Percentiles rank a stretch among this genome's conserved stretches.
phyloP scores from a whole-genome alignment of 805 yeast species.

The Candida rishiriensis region DNA sequence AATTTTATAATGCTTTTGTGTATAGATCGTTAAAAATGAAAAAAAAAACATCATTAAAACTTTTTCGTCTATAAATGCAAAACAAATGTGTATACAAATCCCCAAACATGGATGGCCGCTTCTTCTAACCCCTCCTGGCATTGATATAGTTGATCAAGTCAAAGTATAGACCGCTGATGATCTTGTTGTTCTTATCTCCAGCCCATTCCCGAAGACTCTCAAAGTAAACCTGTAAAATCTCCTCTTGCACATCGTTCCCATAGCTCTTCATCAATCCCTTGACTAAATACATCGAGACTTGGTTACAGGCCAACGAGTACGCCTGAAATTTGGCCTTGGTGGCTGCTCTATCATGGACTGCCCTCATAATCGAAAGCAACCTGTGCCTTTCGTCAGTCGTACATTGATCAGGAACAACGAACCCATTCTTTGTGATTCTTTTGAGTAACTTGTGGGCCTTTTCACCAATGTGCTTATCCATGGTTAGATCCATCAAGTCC shows the following conservation, averaged over 20 bases:
- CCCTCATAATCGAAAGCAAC: conserved; percentile 9
- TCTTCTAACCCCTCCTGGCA: conserved; percentile 36
- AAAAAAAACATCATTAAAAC: not conserved
- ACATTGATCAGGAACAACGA: conserved; percentile 20
- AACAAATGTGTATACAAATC: too few species aligned
- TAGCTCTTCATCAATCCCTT: conserved; percentile 44
- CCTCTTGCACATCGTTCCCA: conserved; percentile 34
- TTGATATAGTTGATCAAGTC: conserved; percentile 80
- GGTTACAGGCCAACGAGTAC: conserved; percentile 54
- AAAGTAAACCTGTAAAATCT: conserved; percentile 53
- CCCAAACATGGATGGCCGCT: too few species aligned
- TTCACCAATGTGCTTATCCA: conserved; percentile 64
- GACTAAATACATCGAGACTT: conserved; percentile 60
- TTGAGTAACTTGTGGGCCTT: conserved; percentile 73
- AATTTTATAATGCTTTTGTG: conserved; percentile 2
- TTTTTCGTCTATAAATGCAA: not conserved
- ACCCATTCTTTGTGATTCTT: conserved; percentile 46
- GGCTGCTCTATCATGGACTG: conserved; percentile 38
- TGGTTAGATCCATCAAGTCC: conserved; percentile 57
- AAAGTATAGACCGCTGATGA: conserved; percentile 55
- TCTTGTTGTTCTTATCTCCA: conserved; percentile 37
- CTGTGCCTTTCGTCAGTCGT: too few species aligned
- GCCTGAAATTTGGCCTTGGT: conserved; percentile 42
- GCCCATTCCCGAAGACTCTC: conserved; percentile 61
- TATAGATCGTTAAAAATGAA: not conserved